These are phyloP conservation scores for Malus fusca DNA, from an alignment of 306 rosid genomes.

Conservation along the genomic window DNA sequence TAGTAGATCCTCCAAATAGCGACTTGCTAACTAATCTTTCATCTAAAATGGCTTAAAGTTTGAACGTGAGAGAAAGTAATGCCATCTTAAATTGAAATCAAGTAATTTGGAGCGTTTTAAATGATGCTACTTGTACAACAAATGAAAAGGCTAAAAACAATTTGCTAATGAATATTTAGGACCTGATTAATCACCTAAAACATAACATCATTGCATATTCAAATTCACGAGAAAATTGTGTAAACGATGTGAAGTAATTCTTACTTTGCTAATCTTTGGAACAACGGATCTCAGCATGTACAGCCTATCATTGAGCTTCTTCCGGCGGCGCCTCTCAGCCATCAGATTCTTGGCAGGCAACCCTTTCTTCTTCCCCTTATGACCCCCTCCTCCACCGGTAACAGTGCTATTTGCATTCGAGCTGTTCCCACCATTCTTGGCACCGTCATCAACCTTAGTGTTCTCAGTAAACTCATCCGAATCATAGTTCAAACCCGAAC, in stretches of 20 bases:
- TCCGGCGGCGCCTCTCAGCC: conserved; percentile 97
- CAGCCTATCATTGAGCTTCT: conserved; percentile 93
- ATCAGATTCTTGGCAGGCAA: conserved; percentile 87
- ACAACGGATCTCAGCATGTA: conserved; percentile 98
- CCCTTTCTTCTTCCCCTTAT: conserved; percentile 91
- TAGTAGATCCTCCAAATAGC: not conserved
- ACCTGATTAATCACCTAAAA: not conserved
- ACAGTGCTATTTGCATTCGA: conserved; percentile 42
- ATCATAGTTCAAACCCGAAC: conserved; percentile 67
- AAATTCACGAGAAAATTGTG: not conserved
- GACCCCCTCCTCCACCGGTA: conserved; percentile 46
- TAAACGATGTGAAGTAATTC: not conserved
- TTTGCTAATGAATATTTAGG: not conserved
- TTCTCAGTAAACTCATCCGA: conserved; percentile 60
- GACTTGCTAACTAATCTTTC: not conserved
- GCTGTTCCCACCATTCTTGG: conserved; percentile 37
- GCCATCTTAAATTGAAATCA: not conserved
- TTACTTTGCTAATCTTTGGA: conserved; percentile 97
- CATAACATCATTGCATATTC: not conserved
- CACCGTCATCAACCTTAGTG: conserved; percentile 35
- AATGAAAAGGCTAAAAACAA: not conserved
- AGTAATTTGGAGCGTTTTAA: not conserved
- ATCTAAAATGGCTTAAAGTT: not conserved
- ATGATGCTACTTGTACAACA: not conserved
- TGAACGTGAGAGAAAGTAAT: not conserved